Evolutionary conservation across 345 rosid genomes (phyloP), one percentile per base, ranked within the genome.

Genomic region (Eutrema heterophyllum): DNA sequence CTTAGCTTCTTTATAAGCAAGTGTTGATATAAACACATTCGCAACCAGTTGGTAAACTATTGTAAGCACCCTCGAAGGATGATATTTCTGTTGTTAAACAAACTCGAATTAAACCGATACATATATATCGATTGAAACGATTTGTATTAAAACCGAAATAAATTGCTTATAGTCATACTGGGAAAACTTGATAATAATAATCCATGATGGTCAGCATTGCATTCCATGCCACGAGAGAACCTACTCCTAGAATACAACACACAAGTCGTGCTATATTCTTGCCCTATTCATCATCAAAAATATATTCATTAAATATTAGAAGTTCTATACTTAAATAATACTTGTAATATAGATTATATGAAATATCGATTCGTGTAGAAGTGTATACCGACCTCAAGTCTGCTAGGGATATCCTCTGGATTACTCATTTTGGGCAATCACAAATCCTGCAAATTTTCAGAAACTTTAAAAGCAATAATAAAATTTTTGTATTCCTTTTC

Each of bases 211-310:
- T 91, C 51, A 93, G 67, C 94, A 89, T 86, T 71, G 96, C 88
- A 74, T 91, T 88, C 94, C 98, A 91, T 18, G 98, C 69, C 65
- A 91, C 74, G 32, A 93, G 93, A 76, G 86, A 84, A n/a, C 97
- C 97, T 38, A 81, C 46, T 35, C 97, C 98, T 0, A 93, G 90
- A 68, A 89, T 75, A 86, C 92, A 91, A 77, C 97, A 89, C n/a
- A 88, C 84, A 13, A 68, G 48, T 57, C 86, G 71, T 13, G 97
- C 97, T n/a, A 70, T 58, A 75, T 59, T 75, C 78, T 83, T 93
- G 2, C 97, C 98, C 97, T 91, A 29, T 58, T 76, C 36, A 30
- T 38, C 68, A 51, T 50, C 48, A 44, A 43, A 18, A 6, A 44
- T 40, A 30, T 21, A 29, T n/a, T 7, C 9, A 10, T 15, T 7